These are phyloP conservation scores for Raffaelea deltoideospora DNA, from an alignment of 2,329 filamentous ascomycete genomes.

Conservation along the genomic window DNA sequence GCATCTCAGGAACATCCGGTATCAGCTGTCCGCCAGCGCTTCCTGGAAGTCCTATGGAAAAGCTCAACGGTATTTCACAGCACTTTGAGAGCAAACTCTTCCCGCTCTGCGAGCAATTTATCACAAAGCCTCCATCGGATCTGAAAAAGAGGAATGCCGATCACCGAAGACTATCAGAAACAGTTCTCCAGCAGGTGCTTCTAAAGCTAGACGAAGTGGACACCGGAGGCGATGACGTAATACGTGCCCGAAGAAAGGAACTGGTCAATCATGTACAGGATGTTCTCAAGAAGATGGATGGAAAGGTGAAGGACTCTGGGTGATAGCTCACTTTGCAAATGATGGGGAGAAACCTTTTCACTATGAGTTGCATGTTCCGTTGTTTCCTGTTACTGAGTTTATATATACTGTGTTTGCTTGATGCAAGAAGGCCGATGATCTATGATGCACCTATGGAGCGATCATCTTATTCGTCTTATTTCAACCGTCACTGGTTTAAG, in stretches of 20 bases:
- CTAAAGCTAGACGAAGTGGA: slow-evolving; percentile 67
- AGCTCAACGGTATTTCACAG: slow-evolving; percentile 49
- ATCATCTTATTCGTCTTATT: no score
- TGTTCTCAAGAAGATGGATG: slow-evolving; percentile 50
- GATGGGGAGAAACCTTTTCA: no score
- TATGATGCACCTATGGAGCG: no score
- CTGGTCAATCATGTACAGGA: slow-evolving; percentile 58
- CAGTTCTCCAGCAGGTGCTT: slow-evolving; percentile 58
- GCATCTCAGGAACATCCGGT: slow-evolving; percentile 7
- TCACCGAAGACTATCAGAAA: slow-evolving; percentile 61
- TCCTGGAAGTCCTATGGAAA: slow-evolving; percentile 34
- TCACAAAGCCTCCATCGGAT: slow-evolving; percentile 46
- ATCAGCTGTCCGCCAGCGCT: slow-evolving; percentile 22
- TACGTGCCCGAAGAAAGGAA: slow-evolving; percentile 52
- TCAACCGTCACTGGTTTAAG: no score
- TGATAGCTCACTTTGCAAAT: no score
- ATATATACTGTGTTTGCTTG: no score
- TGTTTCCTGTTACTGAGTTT: no score
- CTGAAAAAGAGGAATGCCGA: slow-evolving; percentile 55
- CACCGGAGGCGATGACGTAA: slow-evolving; percentile 51
- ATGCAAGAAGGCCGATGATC: no score
- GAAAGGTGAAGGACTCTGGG: slow-evolving; percentile 10
- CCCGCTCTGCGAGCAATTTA: slow-evolving; percentile 50
- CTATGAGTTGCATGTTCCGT: background rate
- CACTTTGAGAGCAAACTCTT: slow-evolving; percentile 50